Evolutionary conservation across 2,329 filamentous ascomycete species (phyloP).

Genomic region (Venturia effusa): DNA sequence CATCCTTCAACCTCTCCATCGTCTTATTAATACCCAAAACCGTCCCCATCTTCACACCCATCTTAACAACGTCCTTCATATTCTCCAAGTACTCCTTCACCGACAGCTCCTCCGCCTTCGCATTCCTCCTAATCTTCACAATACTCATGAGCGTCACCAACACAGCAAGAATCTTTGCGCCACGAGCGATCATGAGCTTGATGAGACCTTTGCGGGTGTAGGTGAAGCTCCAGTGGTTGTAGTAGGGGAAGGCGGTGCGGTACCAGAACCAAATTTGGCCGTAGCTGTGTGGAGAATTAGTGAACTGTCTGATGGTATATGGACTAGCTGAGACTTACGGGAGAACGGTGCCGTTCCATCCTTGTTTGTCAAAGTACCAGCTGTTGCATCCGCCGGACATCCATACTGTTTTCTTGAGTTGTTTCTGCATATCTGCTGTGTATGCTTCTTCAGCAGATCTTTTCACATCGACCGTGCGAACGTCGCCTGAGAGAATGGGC

Average conservation of each 20-base stretch:
- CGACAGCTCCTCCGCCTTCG: background rate
- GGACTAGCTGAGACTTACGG: conserved; percentile 23
- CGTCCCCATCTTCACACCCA: background rate
- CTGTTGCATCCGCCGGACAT: conserved; percentile 33
- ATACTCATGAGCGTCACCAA: background rate
- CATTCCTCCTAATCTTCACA: background rate
- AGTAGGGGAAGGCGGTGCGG: conserved; percentile 41
- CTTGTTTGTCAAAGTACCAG: conserved; percentile 38
- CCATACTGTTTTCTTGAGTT: conserved; percentile 37
- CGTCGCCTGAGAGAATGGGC: conserved; percentile 38
- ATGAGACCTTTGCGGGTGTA: conserved; percentile 38
- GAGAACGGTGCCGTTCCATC: conserved; percentile 37
- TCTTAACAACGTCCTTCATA: background rate
- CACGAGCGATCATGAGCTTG: conserved; percentile 16
- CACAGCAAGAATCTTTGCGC: background rate
- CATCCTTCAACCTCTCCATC: conserved; percentile 1
- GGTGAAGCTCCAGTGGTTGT: conserved; percentile 42
- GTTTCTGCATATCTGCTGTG: conserved; percentile 36
- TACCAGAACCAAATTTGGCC: conserved; percentile 41
- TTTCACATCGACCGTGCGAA: conserved; percentile 37
- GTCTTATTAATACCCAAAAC: background rate
- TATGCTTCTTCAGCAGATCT: conserved; percentile 36
- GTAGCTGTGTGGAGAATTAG: conserved; percentile 26
- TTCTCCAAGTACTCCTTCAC: background rate
- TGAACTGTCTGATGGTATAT: too few species aligned